Evolutionary conservation across 257 asterid species (phyloP), one percentile per base, ranked within the genome.

Genomic region (Mitragyna speciosa): DNA sequence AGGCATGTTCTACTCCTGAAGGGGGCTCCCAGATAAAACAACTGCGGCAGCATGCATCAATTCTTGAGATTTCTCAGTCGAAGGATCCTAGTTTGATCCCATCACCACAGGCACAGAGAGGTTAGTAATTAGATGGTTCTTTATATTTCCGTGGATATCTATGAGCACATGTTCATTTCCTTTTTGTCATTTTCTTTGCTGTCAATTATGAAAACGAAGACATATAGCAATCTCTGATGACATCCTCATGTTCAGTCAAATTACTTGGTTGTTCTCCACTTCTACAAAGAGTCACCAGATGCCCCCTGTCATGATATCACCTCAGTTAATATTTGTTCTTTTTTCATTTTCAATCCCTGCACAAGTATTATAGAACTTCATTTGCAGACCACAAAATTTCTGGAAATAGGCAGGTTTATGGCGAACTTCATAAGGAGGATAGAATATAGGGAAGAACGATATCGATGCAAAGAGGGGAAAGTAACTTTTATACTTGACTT

Each of bases 1-100:
- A 92, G 82, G 85, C 76, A 65, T 87, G 81, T 76, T 83, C 87
- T 45, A 89, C 92, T 71, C 92, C 94, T 64, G 84, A 78, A 78
- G 81, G 76, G 63, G 83, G 61, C 80, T 45, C 52, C 78, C 76
- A 48, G 51, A 77, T 70, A 74, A 67, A 84, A 73, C 77, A 76
- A 64, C 79, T 82, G 31, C 70, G 69, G 45, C 85, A 84, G 66
- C 81, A 86, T 75, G 86, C 91, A 22, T 83, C 96, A 52, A 70
- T 65, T 71, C 67, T 77, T 64, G 91, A 88, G 80, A 87, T 75
- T 82, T 80, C 89, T 43, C 83, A 68, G 39, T 73, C 76, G 43
- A 86, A 79, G 70, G 87, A 83, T 76, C 71, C 28, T 70, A 84
- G 84, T 83, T 43, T 49, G 71, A 87, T 89, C 82, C 84, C 90